Evolutionary conservation across 805 yeast genomes (phyloP).

Genomic region (Sungouiozyma intestinalis): DNA sequence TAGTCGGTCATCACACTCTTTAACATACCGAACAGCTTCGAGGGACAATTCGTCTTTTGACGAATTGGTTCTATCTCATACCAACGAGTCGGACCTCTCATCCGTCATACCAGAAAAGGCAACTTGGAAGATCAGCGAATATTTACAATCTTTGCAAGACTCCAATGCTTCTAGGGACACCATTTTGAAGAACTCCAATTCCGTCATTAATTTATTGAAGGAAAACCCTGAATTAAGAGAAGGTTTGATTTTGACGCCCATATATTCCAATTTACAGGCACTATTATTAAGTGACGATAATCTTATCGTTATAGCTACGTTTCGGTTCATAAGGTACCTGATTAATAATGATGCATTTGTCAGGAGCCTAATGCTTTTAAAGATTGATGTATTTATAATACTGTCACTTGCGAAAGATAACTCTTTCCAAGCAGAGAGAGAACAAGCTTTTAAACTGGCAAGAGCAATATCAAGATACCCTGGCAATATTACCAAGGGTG

Average conservation of each 20-base stretch:
- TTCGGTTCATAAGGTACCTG: conserved; percentile 58
- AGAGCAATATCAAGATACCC: conserved; percentile 46
- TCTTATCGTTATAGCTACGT: conserved; percentile 66
- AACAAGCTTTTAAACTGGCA: conserved; percentile 64
- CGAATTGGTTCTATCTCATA: not conserved
- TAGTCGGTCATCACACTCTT: not conserved
- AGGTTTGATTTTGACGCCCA: conserved; percentile 51
- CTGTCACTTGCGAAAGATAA: conserved; percentile 53
- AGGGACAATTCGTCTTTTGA: not conserved
- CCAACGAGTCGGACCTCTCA: not conserved
- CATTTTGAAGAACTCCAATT: conserved; percentile 49
- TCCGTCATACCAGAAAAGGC: conserved; percentile 19
- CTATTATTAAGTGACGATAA: conserved; percentile 47
- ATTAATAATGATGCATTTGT: conserved; percentile 46
- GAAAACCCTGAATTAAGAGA: conserved; percentile 49
- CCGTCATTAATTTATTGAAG: conserved; percentile 45
- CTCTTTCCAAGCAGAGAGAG: conserved; percentile 50
- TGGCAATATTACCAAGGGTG: conserved; percentile 54
- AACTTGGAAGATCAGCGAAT: conserved; percentile 29
- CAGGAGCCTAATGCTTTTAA: conserved; percentile 39
- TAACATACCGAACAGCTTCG: not conserved
- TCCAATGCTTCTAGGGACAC: conserved; percentile 15
- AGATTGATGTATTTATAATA: conserved; percentile 54
- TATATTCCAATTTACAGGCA: conserved; percentile 47
- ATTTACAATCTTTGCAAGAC: conserved; percentile 27